These are phyloP conservation scores for Monosporascus cannonballus DNA, from an alignment of 2,329 filamentous ascomycete species.

Conservation along the genomic window DNA sequence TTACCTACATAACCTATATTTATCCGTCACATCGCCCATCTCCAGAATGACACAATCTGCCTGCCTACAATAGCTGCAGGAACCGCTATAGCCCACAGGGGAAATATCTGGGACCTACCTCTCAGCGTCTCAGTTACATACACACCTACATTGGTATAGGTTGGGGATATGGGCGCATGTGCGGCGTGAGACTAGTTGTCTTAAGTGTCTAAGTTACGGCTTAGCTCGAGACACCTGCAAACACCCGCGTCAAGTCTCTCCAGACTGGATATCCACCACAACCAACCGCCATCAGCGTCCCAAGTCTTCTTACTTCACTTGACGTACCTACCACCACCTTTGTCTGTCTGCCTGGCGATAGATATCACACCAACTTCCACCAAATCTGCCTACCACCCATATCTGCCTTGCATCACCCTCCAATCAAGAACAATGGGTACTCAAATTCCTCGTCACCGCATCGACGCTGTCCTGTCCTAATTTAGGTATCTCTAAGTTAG, in stretches of 20 bases:
- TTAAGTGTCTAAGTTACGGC: background rate
- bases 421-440: background rate
- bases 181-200: background rate
- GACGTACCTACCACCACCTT: background rate
- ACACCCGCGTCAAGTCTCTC: constrained; percentile 21
- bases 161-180: background rate
- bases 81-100: no score
- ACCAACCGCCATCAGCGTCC: background rate
- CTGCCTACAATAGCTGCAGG: constrained; percentile 4
- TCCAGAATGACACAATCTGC: constrained; percentile 20
- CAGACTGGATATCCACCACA: background rate
- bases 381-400: background rate
- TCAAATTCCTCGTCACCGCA: background rate
- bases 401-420: background rate
- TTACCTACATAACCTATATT: background rate
- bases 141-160: background rate
- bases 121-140: background rate
- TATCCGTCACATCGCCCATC: constrained; percentile 6
- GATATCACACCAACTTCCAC: background rate
- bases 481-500: background rate
- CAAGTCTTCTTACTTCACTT: background rate
- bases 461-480: background rate
- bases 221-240: constrained; percentile 20
- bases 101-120: no score
- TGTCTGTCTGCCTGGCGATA: background rate